Percentiles rank a stretch among this genome's conserved stretches.
Conservation (phyloP, 1,284 basidiomycete genomes). For the Anthracocystis panici-leucophaei region DNA sequence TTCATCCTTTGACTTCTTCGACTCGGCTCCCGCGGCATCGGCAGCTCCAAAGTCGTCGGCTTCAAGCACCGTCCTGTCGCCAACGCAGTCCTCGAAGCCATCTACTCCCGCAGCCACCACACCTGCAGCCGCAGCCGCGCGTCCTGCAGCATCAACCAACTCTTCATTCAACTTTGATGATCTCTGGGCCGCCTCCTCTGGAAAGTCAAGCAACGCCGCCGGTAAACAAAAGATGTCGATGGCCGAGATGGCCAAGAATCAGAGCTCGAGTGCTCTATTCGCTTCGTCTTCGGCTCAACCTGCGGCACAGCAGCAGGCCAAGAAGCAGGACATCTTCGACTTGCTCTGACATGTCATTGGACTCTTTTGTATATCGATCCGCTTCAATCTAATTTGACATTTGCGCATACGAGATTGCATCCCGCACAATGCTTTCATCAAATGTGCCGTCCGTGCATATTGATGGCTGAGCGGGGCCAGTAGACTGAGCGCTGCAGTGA, state of each 20-base stretch:
- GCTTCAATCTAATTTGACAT: neutral
- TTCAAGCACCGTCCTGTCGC: conserved; percentile 22
- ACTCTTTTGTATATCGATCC: neutral
- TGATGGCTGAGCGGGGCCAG: too few relatives aligned
- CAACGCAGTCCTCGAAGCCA: conserved; percentile 18
- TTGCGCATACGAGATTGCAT: too few relatives aligned
- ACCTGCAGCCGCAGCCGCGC: conserved; percentile 6
- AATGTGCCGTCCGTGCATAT: too few relatives aligned
- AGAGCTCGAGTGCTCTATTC: conserved; percentile 57
- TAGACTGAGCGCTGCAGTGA: too few relatives aligned
- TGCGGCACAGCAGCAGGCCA: conserved; percentile 24
- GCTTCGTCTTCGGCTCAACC: conserved; percentile 20
- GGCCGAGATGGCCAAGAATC: conserved; percentile 69
- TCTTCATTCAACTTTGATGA: conserved; percentile 79
- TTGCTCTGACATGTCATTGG: conserved; percentile 30
- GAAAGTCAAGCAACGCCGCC: conserved; percentile 62
- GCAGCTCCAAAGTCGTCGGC: conserved; percentile 24
- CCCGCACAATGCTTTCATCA: conserved; percentile 5
- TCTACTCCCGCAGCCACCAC: conserved; percentile 33
- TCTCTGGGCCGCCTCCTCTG: conserved; percentile 86
- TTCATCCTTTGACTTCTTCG: conserved; percentile 73
- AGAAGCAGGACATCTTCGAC: conserved; percentile 63
- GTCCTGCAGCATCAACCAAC: conserved; percentile 39
- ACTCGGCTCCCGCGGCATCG: conserved; percentile 51
- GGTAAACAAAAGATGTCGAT: conserved; percentile 66